phyloP scores from a whole-genome alignment of 805 yeast genomes.

The Yamadazyma olivae region DNA sequence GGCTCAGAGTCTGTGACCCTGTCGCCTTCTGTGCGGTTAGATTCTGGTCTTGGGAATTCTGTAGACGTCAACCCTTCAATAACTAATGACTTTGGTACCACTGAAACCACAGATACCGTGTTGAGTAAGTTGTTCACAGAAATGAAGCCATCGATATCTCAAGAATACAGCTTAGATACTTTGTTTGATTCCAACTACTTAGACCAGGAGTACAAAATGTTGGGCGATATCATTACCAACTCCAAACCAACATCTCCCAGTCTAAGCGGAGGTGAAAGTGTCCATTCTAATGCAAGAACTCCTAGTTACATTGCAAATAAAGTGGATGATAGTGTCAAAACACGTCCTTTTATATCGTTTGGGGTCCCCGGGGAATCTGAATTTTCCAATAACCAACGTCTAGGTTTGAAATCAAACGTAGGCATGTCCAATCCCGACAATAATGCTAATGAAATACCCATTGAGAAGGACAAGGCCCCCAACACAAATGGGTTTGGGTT shows the following conservation, averaged over 20 bases:
- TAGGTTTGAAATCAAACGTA: background rate
- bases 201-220: constrained; percentile 49
- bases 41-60: background rate
- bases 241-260: constrained; percentile 39
- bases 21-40: background rate
- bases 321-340: constrained; percentile 16
- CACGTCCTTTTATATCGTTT: constrained; percentile 42
- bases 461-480: background rate
- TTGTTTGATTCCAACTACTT: constrained; percentile 43
- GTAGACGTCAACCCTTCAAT: background rate
- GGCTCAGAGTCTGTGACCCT: background rate
- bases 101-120: constrained; percentile 28
- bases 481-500: background rate
- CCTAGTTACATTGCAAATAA: constrained; percentile 2
- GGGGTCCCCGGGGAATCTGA: constrained; percentile 14
- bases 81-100: constrained; percentile 11
- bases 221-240: constrained; percentile 45
- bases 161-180: constrained; percentile 8
- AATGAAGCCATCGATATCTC: constrained; percentile 11
- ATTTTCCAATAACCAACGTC: constrained; percentile 12
- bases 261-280: constrained; percentile 2
- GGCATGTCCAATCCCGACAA: too few species aligned
- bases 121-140: constrained; percentile 19
- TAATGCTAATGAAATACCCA: too few species aligned
- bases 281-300: background rate